phyloP scores from a whole-genome alignment of 371 early-diverging fungal species.

The Parasitella parasitica region DNA sequence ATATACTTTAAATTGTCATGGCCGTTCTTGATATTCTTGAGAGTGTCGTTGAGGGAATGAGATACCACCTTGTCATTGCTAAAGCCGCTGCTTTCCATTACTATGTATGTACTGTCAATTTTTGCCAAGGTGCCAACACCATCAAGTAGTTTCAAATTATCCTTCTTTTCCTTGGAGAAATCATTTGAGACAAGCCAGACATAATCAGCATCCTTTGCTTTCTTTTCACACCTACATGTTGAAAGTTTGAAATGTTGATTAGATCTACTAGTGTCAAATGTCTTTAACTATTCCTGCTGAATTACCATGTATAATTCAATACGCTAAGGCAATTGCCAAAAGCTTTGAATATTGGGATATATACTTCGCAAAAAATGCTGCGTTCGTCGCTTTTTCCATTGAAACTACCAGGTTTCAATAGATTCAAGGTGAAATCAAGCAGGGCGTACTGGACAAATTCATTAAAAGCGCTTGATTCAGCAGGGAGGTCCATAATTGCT shows the following conservation, averaged over 20 bases:
- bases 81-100: conserved; percentile 8
- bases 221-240: conserved; percentile 22
- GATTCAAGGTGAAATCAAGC: conserved; percentile 19
- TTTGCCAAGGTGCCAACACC: conserved; percentile 7
- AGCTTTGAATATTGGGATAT: conserved; percentile 20
- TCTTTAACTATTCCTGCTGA: conserved; percentile 4
- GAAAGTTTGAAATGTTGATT: conserved; percentile 1
- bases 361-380: conserved; percentile 16
- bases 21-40: conserved; percentile 21
- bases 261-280: neutral
- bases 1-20: conserved; percentile 21
- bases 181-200: conserved; percentile 16
- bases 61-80: conserved; percentile 3
- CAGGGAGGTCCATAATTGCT: conserved; percentile 9
- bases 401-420: neutral
- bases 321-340: conserved; percentile 12
- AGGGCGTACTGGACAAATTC: conserved; percentile 16
- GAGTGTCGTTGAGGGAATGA: conserved; percentile 11
- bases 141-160: conserved; percentile 13
- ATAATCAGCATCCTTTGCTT: conserved; percentile 19
- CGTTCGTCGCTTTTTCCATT: conserved; percentile 17
- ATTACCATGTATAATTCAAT: conserved; percentile 15
- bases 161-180: conserved; percentile 12
- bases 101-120: conserved; percentile 1
- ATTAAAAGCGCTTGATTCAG: conserved; percentile 11